Evolutionary conservation across 495 filamentous ascomycete genomes (phyloP).

Genomic region (Lasiosphaeriaceae sp.): DNA sequence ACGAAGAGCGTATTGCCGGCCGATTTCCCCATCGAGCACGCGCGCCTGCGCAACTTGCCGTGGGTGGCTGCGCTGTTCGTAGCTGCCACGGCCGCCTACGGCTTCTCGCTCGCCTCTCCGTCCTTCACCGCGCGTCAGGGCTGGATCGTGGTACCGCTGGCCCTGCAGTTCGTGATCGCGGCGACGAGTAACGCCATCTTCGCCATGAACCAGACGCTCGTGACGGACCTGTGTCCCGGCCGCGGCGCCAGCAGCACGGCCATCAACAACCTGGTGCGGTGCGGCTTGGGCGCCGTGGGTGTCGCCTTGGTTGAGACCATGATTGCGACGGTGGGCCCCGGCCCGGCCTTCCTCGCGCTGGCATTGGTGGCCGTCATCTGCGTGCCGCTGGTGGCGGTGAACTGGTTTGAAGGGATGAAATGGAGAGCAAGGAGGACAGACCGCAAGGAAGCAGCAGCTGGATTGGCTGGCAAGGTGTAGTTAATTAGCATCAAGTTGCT

Average conservation of each 20-base stretch:
- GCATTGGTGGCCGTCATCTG: constrained; percentile 2
- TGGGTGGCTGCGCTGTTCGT: constrained; percentile 33
- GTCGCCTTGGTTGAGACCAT: constrained; percentile 60
- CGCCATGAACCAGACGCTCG: constrained; percentile 44
- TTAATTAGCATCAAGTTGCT: too few relatives aligned
- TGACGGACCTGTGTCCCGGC: constrained; percentile 55
- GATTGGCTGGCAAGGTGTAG: too few relatives aligned
- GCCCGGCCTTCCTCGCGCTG: constrained; percentile 6
- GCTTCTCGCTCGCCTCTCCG: constrained; percentile 25
- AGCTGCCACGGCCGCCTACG: constrained; percentile 38
- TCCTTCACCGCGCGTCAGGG: constrained; percentile 30
- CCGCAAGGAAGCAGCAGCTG: too few relatives aligned
- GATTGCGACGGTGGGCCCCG: constrained; percentile 29
- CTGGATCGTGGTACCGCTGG: constrained; percentile 32
- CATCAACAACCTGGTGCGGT: constrained; percentile 60
- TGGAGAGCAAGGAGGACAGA: too few relatives aligned
- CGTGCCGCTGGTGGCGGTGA: constrained; percentile 4
- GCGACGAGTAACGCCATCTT: constrained; percentile 34
- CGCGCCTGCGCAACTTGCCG: constrained; percentile 44
- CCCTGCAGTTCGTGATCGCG: constrained; percentile 45
- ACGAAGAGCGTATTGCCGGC: constrained; percentile 38
- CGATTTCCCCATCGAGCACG: constrained; percentile 54
- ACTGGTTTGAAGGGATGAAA: constrained; percentile 9
- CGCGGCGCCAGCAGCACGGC: constrained; percentile 50
- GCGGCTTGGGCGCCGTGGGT: constrained; percentile 57